Percentiles rank a stretch among this genome's conserved stretches.
Conservation (phyloP, 1,284 basidiomycete species). For the Mycosarcoma mackinlayi region DNA sequence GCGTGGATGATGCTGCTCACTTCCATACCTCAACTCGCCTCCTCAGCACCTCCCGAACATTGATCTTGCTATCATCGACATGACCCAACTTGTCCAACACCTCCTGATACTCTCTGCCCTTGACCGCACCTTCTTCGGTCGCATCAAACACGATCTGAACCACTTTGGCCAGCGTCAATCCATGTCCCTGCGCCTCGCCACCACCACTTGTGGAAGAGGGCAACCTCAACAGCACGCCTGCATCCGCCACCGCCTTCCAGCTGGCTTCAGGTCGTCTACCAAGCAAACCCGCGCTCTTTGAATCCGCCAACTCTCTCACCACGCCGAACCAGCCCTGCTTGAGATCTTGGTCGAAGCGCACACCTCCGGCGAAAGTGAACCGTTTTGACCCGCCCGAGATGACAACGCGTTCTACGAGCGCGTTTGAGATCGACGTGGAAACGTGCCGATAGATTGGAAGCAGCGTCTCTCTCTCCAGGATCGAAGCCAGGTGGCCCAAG, state of each 20-base stretch:
- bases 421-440: constrained; percentile 18
- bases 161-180: constrained; percentile 25
- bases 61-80: constrained; percentile 24
- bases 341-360: constrained; percentile 48
- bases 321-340: constrained; percentile 59
- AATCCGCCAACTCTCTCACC: constrained; percentile 23
- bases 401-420: constrained; percentile 59
- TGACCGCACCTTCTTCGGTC: constrained; percentile 3
- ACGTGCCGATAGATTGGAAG: constrained; percentile 57
- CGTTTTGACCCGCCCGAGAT: constrained; percentile 48
- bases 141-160: constrained; percentile 33
- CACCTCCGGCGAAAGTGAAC: constrained; percentile 25
- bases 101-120: constrained; percentile 7
- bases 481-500: constrained; percentile 48
- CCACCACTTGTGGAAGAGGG: constrained; percentile 6
- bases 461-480: constrained; percentile 43
- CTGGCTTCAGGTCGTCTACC: constrained; percentile 48
- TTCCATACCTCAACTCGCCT: constrained; percentile 41
- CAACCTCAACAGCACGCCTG: constrained; percentile 18
- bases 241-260: constrained; percentile 45
- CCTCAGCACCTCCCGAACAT: constrained; percentile 32
- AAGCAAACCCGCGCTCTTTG: constrained; percentile 6
- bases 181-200: not conserved
- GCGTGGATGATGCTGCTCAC: constrained; percentile 2
- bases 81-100: constrained; percentile 18